Percentiles rank a stretch among this genome's conserved stretches.
phyloP scores from a whole-genome alignment of 2,329 filamentous ascomycete genomes.

The Fusarium longipes region DNA sequence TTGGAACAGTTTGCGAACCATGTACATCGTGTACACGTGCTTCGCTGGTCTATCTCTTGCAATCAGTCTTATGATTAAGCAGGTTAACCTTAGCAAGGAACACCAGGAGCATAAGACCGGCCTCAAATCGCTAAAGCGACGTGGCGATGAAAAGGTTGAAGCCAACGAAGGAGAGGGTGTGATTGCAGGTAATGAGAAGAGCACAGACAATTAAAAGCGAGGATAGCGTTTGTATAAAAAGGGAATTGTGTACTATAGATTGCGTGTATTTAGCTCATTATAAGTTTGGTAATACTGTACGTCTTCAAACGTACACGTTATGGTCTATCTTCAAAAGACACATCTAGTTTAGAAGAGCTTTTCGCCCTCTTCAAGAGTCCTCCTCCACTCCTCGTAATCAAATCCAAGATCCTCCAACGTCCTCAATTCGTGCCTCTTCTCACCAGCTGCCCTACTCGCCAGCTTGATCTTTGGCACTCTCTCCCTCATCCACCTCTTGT shows the following conservation, averaged over 20 bases:
- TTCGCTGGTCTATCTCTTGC: conserved; percentile 61
- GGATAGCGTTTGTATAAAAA: background rate
- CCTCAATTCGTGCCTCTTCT: conserved; percentile 49
- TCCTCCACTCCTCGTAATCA: conserved; percentile 51
- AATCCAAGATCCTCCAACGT: conserved; percentile 54
- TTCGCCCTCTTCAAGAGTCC: conserved; percentile 29
- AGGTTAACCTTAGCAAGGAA: conserved; percentile 63
- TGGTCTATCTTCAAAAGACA: background rate
- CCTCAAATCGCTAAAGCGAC: conserved; percentile 55
- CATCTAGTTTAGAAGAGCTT: conserved; percentile 23
- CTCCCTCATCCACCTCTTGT: conserved; percentile 55
- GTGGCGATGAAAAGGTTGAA: conserved; percentile 41
- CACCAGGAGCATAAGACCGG: conserved; percentile 71
- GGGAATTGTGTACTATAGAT: background rate
- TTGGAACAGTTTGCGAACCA: conserved; percentile 61
- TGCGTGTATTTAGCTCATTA: background rate
- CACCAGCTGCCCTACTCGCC: conserved; percentile 52
- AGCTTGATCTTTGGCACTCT: conserved; percentile 56
- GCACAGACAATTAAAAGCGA: conserved; percentile 22
- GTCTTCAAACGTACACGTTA: background rate
- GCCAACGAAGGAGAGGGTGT: conserved; percentile 5
- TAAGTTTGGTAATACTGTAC: background rate
- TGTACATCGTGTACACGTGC: conserved; percentile 68
- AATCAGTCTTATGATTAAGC: conserved; percentile 60
- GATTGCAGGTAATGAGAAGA: conserved; percentile 19